Base-by-base conservation (phyloP, 345 rosid species). In the Bruguiera gymnorhiza region DNA sequence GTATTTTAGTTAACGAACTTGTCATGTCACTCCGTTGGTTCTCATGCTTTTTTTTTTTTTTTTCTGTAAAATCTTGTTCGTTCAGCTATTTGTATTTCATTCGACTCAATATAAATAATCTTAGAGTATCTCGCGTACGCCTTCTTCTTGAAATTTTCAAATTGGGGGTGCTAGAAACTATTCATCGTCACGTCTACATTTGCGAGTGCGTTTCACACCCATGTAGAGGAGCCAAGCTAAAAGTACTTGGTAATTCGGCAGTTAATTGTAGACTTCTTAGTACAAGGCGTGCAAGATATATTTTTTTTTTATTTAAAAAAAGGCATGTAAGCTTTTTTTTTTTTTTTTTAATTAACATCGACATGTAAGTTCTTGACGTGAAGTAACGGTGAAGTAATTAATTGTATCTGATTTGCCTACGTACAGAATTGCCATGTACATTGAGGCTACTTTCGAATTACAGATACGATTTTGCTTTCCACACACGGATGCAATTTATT, bases 301-400 rank as follows among this genome's bases (percentile, higher is more conserved):
- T 34, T 34, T 1, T 26, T 23, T 23, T 23, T 23, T 27, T 27
- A 27, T 1, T 27, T 27, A 27, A 27, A 27, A 27, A 8, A 34
- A 8, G 37, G 37, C 37, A 34, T 1, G 10, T 8, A 7, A 6
- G 6, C 29, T 2, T 1, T 24, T 24, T 24, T 4, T 31, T 31
- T 31, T 5, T 4, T 6, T 6, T 4, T 6, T 5, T 32, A n/a
- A n/a, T 32, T 1, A 32, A 32, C 8, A 0, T 32, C 32, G 32
- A 6, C 3, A 37, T 2, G 46, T 1, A 8, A 8, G 48, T 9
- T 39, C 60, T 55, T 15, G 5, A 20, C 1, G 6, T 10, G 56
- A 71, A 64, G 59, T 64, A 29, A 71, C 43, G 56, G 19, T 13
- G 39, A 71, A 71, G 74, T 6, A 46, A 57, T 11, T 11, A 39